Conservation (phyloP, 2,329 filamentous ascomycete species). For the Microthyrium microscopicum region DNA sequence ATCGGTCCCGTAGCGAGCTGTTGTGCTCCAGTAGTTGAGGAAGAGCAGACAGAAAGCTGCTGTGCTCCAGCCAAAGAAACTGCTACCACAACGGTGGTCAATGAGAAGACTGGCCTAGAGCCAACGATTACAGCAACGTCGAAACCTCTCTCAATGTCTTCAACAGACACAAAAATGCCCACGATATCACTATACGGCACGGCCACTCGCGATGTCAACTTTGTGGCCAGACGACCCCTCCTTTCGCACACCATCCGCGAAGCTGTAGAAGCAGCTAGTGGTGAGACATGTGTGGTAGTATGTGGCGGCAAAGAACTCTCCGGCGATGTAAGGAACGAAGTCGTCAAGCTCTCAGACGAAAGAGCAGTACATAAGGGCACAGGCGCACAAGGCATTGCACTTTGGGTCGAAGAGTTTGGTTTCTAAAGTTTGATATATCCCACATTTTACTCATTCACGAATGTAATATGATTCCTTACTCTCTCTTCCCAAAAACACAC, state of each 20-base stretch:
- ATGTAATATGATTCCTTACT: too few relatives aligned
- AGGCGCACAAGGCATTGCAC: constrained; percentile 42
- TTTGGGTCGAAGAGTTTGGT: not conserved
- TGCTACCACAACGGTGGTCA: constrained; percentile 5
- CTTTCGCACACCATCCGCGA: constrained; percentile 35
- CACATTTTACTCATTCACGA: too few relatives aligned
- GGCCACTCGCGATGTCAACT: constrained; percentile 16
- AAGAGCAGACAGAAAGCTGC: too few relatives aligned
- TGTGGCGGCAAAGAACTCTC: constrained; percentile 42
- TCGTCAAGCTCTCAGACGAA: constrained; percentile 44
- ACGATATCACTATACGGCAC: constrained; percentile 15
- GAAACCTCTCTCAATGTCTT: not conserved
- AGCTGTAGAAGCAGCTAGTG: constrained; percentile 39
- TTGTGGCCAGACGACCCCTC: constrained; percentile 36
- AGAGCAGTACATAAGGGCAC: constrained; percentile 51
- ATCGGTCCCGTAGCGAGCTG: too few relatives aligned
- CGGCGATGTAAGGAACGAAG: constrained; percentile 36
- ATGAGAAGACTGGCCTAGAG: not conserved
- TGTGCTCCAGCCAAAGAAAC: not conserved
- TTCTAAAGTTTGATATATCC: too few relatives aligned
- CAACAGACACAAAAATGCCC: not conserved
- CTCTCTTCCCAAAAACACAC: too few relatives aligned
- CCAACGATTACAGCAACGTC: not conserved
- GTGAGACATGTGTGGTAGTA: constrained; percentile 46
- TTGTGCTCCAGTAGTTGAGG: too few relatives aligned